Evolutionary conservation across 495 filamentous ascomycete species (phyloP).

Genomic region (Penicillium soppii): DNA sequence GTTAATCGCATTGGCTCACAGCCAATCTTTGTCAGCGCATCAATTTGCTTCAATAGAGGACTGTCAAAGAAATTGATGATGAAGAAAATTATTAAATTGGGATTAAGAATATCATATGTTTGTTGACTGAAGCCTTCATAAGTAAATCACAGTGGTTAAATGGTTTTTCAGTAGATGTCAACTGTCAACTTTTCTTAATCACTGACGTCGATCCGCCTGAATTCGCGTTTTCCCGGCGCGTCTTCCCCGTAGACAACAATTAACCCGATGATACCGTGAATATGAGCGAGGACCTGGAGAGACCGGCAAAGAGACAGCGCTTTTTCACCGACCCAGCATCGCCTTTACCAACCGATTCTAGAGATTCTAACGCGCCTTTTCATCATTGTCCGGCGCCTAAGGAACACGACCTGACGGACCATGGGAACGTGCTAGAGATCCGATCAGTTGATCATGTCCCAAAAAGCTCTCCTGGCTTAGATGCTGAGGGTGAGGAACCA

Average conservation of each 20-base stretch:
- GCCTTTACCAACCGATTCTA: constrained; percentile 1
- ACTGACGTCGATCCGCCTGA: constrained; percentile 37
- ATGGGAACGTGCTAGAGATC: neutral
- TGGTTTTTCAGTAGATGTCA: too few relatives aligned
- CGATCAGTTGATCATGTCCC: neutral
- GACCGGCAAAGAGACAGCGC: constrained; percentile 75
- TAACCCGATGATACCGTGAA: constrained; percentile 12
- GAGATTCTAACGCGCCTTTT: constrained; percentile 23
- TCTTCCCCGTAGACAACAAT: constrained; percentile 26
- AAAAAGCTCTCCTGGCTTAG: neutral
- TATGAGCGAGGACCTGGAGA: constrained; percentile 30
- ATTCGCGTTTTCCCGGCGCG: constrained; percentile 41
- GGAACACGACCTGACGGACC: neutral
- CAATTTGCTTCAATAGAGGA: too few relatives aligned
- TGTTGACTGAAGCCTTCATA: too few relatives aligned
- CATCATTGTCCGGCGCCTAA: constrained; percentile 5
- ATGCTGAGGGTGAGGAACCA: neutral
- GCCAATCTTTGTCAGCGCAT: constrained; percentile 12
- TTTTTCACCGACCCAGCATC: constrained; percentile 64
- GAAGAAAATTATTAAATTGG: neutral
- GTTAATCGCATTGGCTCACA: constrained; percentile 30
- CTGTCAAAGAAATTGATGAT: neutral
- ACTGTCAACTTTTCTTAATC: constrained; percentile 5
- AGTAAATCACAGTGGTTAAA: too few relatives aligned
- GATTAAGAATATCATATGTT: neutral